Evolutionary conservation across 257 asterid genomes (phyloP).

Genomic region (Salvia hispanica): DNA sequence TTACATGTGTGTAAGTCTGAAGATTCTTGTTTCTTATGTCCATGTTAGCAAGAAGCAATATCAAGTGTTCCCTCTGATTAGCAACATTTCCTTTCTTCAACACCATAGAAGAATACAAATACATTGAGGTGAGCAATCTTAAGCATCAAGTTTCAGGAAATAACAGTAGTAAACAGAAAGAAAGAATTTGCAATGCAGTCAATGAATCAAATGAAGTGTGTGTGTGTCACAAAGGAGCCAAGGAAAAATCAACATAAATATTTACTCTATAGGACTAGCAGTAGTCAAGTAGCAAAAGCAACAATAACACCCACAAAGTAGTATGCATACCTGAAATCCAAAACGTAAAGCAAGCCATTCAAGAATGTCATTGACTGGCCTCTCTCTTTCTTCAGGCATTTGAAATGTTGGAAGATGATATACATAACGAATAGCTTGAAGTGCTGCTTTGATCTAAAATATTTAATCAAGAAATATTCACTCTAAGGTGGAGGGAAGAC

Average conservation of each 20-base stretch:
- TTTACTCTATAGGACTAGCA: slow-evolving; percentile 18
- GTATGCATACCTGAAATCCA: slow-evolving; percentile 73
- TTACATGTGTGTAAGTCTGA: slow-evolving; percentile 58
- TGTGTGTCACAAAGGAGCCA: not conserved
- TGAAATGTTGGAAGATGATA: slow-evolving; percentile 68
- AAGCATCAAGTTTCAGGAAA: slow-evolving; percentile 4
- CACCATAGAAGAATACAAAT: slow-evolving; percentile 38
- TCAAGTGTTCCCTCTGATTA: slow-evolving; percentile 96
- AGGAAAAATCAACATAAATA: not conserved
- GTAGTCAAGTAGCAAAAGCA: slow-evolving; percentile 7
- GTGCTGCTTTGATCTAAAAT: slow-evolving; percentile 75
- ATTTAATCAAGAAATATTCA: slow-evolving; percentile 29
- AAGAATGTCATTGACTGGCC: slow-evolving; percentile 70
- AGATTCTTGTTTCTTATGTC: slow-evolving; percentile 67
- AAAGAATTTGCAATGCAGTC: slow-evolving; percentile 3
- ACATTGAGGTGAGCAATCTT: slow-evolving; percentile 24
- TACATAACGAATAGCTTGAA: slow-evolving; percentile 67
- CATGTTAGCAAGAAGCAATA: slow-evolving; percentile 93
- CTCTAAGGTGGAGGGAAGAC: slow-evolving; percentile 21
- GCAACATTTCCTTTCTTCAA: slow-evolving; percentile 96
- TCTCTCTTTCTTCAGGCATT: slow-evolving; percentile 61
- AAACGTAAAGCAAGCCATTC: slow-evolving; percentile 95
- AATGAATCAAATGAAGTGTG: slow-evolving; percentile 10
- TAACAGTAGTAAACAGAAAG: not conserved
- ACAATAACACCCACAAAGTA: not conserved